Evolutionary conservation across 148 eudicot species (phyloP).

Genomic region (Drosera capensis): DNA sequence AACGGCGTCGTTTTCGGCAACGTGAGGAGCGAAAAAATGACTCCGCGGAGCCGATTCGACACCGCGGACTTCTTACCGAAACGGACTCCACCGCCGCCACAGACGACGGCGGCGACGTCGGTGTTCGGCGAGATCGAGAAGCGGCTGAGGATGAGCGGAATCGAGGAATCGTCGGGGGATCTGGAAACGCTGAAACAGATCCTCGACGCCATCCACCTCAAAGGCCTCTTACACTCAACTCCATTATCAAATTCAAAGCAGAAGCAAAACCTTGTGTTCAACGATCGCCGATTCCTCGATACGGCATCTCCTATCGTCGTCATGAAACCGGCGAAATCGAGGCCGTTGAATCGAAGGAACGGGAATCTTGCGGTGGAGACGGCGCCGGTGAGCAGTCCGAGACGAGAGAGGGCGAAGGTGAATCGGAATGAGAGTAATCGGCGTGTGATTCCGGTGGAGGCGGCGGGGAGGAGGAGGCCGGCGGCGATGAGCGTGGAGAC

Average conservation of each 20-base stretch:
- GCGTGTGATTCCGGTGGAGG: constrained; percentile 24
- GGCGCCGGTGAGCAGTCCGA: constrained; percentile 24
- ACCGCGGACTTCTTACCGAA: too few relatives aligned
- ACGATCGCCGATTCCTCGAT: constrained; percentile 16
- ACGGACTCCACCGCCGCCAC: not conserved
- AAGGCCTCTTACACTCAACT: constrained; percentile 65
- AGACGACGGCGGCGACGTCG: constrained; percentile 14
- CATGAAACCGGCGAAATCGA: constrained; percentile 32
- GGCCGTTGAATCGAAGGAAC: constrained; percentile 15
- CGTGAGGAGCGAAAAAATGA: constrained; percentile 35
- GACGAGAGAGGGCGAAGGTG: constrained; percentile 9
- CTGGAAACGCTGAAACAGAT: constrained; percentile 69
- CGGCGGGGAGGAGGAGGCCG: constrained; percentile 24
- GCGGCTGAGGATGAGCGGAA: constrained; percentile 60
- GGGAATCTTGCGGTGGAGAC: constrained; percentile 15
- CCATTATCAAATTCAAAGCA: constrained; percentile 12
- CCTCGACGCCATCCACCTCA: constrained; percentile 78
- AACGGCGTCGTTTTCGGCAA: too few relatives aligned
- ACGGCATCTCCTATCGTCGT: constrained; percentile 50
- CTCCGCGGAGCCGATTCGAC: constrained; percentile 50
- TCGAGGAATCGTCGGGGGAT: constrained; percentile 66
- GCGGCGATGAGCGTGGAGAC: constrained; percentile 41
- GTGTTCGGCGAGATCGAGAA: constrained; percentile 54
- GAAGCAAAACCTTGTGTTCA: constrained; percentile 27
- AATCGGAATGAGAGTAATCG: constrained; percentile 27